Base-by-base conservation (phyloP, 2,329 filamentous ascomycete genomes). In the Ceratocystis destructans region DNA sequence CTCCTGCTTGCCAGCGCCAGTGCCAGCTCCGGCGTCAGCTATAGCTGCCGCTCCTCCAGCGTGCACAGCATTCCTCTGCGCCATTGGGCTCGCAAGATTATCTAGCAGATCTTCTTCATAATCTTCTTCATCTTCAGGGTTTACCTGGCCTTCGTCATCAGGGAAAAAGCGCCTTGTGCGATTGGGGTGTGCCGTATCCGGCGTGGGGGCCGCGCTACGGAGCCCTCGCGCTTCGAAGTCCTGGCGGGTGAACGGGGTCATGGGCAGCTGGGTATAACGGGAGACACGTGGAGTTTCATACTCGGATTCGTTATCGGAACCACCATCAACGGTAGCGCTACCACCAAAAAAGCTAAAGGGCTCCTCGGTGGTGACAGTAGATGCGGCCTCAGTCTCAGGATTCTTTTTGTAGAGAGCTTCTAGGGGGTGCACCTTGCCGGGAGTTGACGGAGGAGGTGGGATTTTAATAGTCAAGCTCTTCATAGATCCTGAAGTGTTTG, bases 181-280 rank as follows among this genome's bases (percentile, higher is more conserved):
- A 50, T 80, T 85, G 1, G 89, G 85, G 68, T 91, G 85, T 1
- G 90, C 90, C 0, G 94, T 97, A 73, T 99, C 94, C 0, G 94
- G 94, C 0, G 94, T 99, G 0, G 94, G 94, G 1, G 94, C 94
- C 5, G 91, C 91, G 73, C 91, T 96, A 66, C 94, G 83, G n/a
- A 89, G 73, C 63, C 83, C 83, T 69, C 91, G 83, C 76, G 80
- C 84, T 71, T 90, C 87, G 37, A 93, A 79, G 70, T 97, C 93
- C 70, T 86, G 83, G 69, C 86, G 85, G 0, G 89, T 90, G 73
- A 86, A 96, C 0, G 93, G 93, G 0, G 93, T 96, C 75, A 90
- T 84, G 12, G 91, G 92, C 3, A 78, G 72, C 10, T 82, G 74
- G 20, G 61, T 25, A 68, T 69, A 4, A 69, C 68, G 3, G 70